Percentiles rank a stretch among this genome's conserved stretches.
phyloP scores from a whole-genome alignment of 176 grass and related monocot genomes.

The Avena atlantica region DNA sequence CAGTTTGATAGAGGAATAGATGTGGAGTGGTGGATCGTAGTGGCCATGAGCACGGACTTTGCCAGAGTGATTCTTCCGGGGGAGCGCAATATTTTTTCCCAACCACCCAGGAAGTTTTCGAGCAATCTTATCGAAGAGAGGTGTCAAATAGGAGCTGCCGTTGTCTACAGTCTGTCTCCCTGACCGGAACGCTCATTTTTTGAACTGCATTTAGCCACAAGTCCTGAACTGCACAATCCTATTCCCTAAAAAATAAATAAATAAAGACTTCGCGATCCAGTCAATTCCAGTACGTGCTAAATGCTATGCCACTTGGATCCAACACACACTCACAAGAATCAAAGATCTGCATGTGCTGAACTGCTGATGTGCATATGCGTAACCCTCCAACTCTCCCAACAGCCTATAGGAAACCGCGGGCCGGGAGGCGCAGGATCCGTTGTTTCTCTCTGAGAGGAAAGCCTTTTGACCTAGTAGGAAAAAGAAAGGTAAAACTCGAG shows the following conservation, averaged over 20 bases:
- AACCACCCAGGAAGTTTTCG: no score
- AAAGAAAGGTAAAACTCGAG: no score
- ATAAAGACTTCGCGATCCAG: no score
- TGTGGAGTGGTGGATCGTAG: no score
- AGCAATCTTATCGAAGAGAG: no score
- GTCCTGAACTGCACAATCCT: not conserved
- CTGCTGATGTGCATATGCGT: not conserved
- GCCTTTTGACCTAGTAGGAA: not conserved
- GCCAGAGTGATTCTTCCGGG: no score
- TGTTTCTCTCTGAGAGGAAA: not conserved
- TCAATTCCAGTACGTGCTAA: not conserved
- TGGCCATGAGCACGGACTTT: no score
- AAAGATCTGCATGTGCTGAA: not conserved
- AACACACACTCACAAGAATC: not conserved
- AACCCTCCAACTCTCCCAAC: not conserved
- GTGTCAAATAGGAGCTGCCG: no score
- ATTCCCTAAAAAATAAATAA: not conserved
- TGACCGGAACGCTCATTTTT: not conserved
- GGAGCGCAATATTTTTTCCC: no score
- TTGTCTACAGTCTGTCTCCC: not conserved
- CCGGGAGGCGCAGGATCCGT: not conserved
- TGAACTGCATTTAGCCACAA: not conserved
- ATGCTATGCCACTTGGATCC: not conserved
- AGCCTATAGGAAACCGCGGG: slow-evolving; percentile 19
- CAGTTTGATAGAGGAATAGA: no score